A percentile compares a stretch with the other conserved stretches of the same genome.
Conservation (phyloP, 192 early-diverging fungal species). For the Linnemannia exigua region DNA sequence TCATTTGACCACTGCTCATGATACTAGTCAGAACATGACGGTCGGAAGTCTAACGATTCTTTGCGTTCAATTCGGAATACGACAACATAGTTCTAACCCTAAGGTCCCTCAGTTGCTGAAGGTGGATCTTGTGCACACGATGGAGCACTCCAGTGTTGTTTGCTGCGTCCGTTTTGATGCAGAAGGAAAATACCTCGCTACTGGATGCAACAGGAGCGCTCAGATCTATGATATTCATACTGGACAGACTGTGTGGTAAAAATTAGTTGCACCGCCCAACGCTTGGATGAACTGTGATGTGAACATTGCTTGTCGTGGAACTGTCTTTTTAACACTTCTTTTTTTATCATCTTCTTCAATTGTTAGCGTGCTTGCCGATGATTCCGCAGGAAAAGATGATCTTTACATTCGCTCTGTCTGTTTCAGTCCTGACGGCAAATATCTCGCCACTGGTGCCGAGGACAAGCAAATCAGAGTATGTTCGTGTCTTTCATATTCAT, state of each 20-base stretch:
- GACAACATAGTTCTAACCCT: conserved; percentile 68
- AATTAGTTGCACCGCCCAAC: neutral
- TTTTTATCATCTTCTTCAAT: neutral
- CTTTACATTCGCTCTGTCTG: conserved; percentile 97
- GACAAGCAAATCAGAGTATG: conserved; percentile 92
- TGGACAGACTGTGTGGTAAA: conserved; percentile 79
- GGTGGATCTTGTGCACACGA: conserved; percentile 73
- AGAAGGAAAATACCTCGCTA: conserved; percentile 93
- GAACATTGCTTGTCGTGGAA: no score
- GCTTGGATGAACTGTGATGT: no score
- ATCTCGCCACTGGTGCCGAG: conserved; percentile 95
- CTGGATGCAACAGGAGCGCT: conserved; percentile 94
- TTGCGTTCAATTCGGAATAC: neutral
- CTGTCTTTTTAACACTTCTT: no score
- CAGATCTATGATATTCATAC: conserved; percentile 89
- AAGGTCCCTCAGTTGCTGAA: conserved; percentile 73
- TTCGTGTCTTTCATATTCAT: neutral
- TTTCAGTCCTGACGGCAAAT: conserved; percentile 94
- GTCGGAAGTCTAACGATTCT: neutral
- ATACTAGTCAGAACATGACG: neutral
- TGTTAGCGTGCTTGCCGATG: conserved; percentile 81
- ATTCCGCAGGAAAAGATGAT: conserved; percentile 82
- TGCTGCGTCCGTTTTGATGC: conserved; percentile 97
- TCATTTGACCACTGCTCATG: neutral
- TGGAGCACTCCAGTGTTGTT: conserved; percentile 84